Evolutionary conservation across 2,329 filamentous ascomycete species (phyloP).

Genomic region (Hypomyces perniciosus): DNA sequence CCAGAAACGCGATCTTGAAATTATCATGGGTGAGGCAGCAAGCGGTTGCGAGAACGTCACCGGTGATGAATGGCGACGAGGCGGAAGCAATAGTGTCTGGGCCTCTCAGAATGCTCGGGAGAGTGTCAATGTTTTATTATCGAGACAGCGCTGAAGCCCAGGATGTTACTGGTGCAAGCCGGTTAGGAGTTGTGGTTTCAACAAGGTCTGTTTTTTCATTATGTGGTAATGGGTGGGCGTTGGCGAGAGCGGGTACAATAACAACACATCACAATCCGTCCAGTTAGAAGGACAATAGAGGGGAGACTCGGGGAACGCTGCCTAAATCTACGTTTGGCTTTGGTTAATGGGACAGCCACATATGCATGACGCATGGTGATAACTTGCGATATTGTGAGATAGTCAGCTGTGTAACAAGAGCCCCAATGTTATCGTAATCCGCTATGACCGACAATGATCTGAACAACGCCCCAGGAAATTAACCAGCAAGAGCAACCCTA

Average conservation of each 20-base stretch:
- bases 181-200: too few relatives aligned
- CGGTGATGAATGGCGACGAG: conserved; percentile 64
- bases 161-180: background rate
- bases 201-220: too few relatives aligned
- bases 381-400: too few relatives aligned
- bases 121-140: conserved; percentile 56
- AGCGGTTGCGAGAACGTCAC: conserved; percentile 53
- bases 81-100: conserved; percentile 51
- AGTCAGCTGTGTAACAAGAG: too few relatives aligned
- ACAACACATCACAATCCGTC: background rate
- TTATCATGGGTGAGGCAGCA: conserved; percentile 76
- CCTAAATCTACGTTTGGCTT: too few relatives aligned
- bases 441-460: too few relatives aligned
- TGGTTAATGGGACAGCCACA: too few relatives aligned
- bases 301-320: too few relatives aligned
- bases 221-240: background rate
- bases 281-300: background rate
- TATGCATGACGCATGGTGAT: too few relatives aligned
- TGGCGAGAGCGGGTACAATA: background rate
- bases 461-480: too few relatives aligned
- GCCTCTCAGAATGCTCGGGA: conserved; percentile 53
- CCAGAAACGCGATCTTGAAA: conserved; percentile 84
- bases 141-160: conserved; percentile 39
- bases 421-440: too few relatives aligned
- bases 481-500: too few relatives aligned